phyloP scores from a whole-genome alignment of 306 rosid species.

The Sophora flavescens region DNA sequence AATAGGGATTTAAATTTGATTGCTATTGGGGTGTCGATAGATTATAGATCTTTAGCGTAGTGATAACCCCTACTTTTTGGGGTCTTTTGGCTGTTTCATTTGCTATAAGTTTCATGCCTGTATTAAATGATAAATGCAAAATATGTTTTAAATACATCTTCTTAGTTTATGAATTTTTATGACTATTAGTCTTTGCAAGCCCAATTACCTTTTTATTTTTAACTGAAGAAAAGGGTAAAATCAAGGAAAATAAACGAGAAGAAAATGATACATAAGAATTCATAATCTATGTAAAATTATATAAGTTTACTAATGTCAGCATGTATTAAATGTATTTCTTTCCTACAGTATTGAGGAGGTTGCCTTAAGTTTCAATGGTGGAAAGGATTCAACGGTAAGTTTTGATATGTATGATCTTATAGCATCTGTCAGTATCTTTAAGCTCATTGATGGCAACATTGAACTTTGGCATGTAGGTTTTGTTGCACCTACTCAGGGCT shows the following conservation, averaged over 20 bases:
- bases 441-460: slow-evolving; percentile 39
- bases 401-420: slow-evolving; percentile 34
- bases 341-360: slow-evolving; percentile 74
- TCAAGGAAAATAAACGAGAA: not conserved
- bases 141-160: not conserved
- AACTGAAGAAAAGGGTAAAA: not conserved
- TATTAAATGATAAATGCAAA: slow-evolving; percentile 19
- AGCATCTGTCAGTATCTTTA: slow-evolving; percentile 29
- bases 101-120: slow-evolving; percentile 7
- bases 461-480: slow-evolving; percentile 69
- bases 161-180: slow-evolving; percentile 20
- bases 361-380: slow-evolving; percentile 97
- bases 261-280: not conserved
- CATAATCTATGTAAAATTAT: not conserved
- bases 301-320: slow-evolving; percentile 34
- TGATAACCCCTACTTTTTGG: not conserved
- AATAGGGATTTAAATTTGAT: not conserved
- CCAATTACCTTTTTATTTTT: slow-evolving; percentile 24
- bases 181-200: slow-evolving; percentile 9
- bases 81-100: not conserved
- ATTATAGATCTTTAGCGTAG: not conserved
- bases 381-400: slow-evolving; percentile 97
- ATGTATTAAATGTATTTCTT: slow-evolving; percentile 21
- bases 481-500: slow-evolving; percentile 94
- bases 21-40: not conserved